Evolutionary conservation across 768 basidiomycete species (phyloP).

Genomic region (Trametes gibbosa): DNA sequence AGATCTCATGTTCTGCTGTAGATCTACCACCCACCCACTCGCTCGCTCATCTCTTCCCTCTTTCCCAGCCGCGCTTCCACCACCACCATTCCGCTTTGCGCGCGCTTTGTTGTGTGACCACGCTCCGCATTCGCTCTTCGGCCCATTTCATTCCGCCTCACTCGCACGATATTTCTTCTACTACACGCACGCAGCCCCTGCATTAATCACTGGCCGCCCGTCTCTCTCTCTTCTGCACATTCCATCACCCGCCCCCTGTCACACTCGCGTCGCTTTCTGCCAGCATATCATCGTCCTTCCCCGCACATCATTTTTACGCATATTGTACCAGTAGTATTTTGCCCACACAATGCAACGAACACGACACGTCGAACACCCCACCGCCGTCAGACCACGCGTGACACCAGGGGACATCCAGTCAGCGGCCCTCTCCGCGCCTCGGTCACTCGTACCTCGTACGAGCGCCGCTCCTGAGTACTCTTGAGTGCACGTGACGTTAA

Average conservation of each 20-base stretch:
- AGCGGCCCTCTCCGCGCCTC: too few species aligned
- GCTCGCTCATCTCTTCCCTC: not conserved
- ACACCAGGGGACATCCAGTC: too few species aligned
- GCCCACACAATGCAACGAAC: not conserved
- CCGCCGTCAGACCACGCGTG: not conserved
- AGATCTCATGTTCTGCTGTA: slow-evolving; percentile 1
- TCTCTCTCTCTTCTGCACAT: not conserved
- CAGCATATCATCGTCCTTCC: not conserved
- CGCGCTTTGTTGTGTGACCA: not conserved
- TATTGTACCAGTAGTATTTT: slow-evolving; percentile 9
- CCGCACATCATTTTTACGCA: not conserved
- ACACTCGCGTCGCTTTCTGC: not conserved
- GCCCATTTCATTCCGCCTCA: not conserved
- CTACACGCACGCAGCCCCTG: slow-evolving; percentile 7
- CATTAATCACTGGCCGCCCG: slow-evolving; percentile 5
- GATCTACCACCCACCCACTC: slow-evolving; percentile 3
- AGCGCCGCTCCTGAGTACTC: too few species aligned
- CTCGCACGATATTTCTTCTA: slow-evolving; percentile 4
- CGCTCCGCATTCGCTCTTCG: too few species aligned
- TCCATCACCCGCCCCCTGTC: not conserved
- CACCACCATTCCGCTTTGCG: not conserved
- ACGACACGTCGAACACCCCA: not conserved
- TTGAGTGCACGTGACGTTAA: too few species aligned
- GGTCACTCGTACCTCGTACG: too few species aligned
- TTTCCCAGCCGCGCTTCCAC: not conserved